phyloP scores from a whole-genome alignment of 441 rosid species.

The Biscutella laevigata region DNA sequence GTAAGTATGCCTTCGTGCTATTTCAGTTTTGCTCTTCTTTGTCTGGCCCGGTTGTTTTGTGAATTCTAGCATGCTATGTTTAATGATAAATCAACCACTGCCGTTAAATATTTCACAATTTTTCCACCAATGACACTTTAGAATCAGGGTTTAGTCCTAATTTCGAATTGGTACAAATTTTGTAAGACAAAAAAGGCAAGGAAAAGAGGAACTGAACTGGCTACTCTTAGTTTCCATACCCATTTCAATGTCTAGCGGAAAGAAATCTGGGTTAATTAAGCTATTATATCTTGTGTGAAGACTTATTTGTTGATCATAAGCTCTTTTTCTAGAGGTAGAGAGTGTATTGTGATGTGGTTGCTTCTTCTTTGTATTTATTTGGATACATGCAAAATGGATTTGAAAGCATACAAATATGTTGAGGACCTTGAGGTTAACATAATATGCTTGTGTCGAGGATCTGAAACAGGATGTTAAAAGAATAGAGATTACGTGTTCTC shows the following conservation, averaged over 20 bases:
- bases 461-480: not conserved
- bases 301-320: not conserved
- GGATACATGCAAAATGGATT: not conserved
- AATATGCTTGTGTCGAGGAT: not conserved
- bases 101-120: too few species aligned
- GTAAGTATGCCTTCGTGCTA: slow-evolving; percentile 29
- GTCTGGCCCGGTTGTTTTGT: not conserved
- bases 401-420: not conserved
- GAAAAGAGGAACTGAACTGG: too few species aligned
- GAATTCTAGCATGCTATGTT: too few species aligned
- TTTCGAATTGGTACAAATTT: too few species aligned
- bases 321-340: not conserved
- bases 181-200: too few species aligned
- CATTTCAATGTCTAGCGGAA: slow-evolving; percentile 1
- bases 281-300: not conserved
- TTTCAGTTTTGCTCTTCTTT: slow-evolving; percentile 1
- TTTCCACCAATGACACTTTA: too few species aligned
- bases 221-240: not conserved
- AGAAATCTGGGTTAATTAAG: not conserved
- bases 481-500: not conserved
- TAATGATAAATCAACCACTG: too few species aligned
- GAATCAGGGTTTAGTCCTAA: too few species aligned
- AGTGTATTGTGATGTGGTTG: not conserved
- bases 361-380: not conserved
- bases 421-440: not conserved